Base-by-base conservation (phyloP, 768 basidiomycete genomes). In the Hortiboletus flavorubellus region DNA sequence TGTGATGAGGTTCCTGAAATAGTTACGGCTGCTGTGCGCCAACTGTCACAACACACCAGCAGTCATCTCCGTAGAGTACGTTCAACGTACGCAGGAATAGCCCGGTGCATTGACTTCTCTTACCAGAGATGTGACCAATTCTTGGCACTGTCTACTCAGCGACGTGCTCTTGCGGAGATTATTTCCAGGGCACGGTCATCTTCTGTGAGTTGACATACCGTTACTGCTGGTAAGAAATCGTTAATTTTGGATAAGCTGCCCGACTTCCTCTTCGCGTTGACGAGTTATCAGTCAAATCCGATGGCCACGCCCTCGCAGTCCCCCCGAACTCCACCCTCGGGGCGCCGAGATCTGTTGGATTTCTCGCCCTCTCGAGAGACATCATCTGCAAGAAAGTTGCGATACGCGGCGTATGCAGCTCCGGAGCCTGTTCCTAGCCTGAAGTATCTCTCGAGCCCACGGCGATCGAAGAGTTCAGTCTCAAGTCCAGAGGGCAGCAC, bases 111-210 rank as follows among this genome's bases (percentile, higher is more conserved):
- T 66, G 33, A 62, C 48, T 18, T 41, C 33, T 53, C 30, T 39
- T 50, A 48, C 34, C 61, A 92, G 90, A 81, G 89, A 52, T 91
- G 88, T 63, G 76, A 81, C 26, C 84, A 89, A 65, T 91, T 92
- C 64, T 60, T 83, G 31, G 72, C 70, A 11, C 69, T 88, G 15
- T 73, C 72, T 8, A 64, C 69, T 18, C 72, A 85, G 51, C 78
- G 74, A 59, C 67, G 73, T 10, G 57, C 72, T 6, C 76, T 91
- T 18, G 56, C 67, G 18, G 69, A 76, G 12, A 77, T 87, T 46
- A 61, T 86, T 39, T 67, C 73, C 4, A 72, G 65, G n/a, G 78
- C 82, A 30, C 65, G 68, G 38, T 82, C 85, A 2, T 73, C 81
- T 48, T 81, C 88, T 33, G 89, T 88, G 64, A 59, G 81, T 63